Evolutionary conservation across 2,329 filamentous ascomycete genomes (phyloP).

Genomic region (Colletotrichum sp.): DNA sequence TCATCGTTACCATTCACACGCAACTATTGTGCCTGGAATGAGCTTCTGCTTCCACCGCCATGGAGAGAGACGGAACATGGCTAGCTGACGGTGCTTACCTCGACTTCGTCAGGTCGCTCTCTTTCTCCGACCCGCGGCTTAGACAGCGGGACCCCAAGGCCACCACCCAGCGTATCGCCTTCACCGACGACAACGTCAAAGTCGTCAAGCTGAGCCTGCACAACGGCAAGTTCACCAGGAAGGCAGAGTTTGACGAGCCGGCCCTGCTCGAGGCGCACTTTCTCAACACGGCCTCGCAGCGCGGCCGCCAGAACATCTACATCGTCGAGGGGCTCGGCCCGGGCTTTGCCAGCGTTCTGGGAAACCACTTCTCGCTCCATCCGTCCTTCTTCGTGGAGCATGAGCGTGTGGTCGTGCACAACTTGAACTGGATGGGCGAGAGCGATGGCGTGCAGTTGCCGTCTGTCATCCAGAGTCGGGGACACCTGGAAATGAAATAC

Average conservation of each 20-base stretch:
- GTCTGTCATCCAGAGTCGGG: constrained; percentile 19
- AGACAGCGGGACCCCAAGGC: constrained; percentile 26
- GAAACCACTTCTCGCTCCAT: constrained; percentile 25
- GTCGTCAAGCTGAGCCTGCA: constrained; percentile 21
- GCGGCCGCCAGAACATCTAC: constrained; percentile 19
- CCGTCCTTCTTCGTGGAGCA: constrained; percentile 29
- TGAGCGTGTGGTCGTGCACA: constrained; percentile 28
- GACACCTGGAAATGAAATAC: constrained; percentile 26
- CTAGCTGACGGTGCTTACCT: constrained; percentile 19
- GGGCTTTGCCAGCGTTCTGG: constrained; percentile 23
- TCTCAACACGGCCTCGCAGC: background rate
- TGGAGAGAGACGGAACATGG: constrained; percentile 14
- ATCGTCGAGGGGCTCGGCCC: constrained; percentile 27
- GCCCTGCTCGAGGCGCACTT: background rate
- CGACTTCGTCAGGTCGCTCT: constrained; percentile 13
- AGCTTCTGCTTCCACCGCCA: background rate
- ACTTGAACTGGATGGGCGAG: constrained; percentile 22
- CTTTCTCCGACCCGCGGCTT: constrained; percentile 23
- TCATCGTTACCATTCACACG: background rate
- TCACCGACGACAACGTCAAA: constrained; percentile 14
- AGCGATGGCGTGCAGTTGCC: constrained; percentile 27
- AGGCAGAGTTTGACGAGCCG: constrained; percentile 14
- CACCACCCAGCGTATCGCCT: constrained; percentile 19
- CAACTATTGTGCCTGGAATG: background rate
- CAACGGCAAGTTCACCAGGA: constrained; percentile 5